Base-by-base conservation (phyloP, 2,329 filamentous ascomycete species). In the Alternaria alternata region DNA sequence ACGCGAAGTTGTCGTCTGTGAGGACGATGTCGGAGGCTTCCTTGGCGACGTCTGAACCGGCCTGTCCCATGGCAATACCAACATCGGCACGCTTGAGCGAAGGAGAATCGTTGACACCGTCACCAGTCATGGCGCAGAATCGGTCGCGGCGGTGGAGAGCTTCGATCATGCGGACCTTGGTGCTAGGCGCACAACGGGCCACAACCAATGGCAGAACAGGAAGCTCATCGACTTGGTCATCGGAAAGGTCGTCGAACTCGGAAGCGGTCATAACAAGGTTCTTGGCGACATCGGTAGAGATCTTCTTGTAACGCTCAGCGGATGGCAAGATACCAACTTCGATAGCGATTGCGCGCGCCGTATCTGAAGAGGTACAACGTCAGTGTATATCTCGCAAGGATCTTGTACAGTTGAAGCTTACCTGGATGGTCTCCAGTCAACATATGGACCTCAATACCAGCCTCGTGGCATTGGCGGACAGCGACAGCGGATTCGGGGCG, bases 151-250 rank as follows among this genome's bases (percentile, higher is more conserved):
- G 88, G 66, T 94, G 91, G 16, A 96, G 86, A 6, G 93, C 92
- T 68, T 94, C 91, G 52, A 96, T 94, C 92, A 96, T 96, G 60
- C 92, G 89, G 5, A 93, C 92, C 80, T 96, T 96, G 39, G 93
- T 96, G 60, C 91, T 88, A 0, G 93, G 93, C 1, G 91, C 91
- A 74, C 92, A 96, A 38, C 93, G 89, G 38, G 93, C 92, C 61
- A 96, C 89, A 8, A 96, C 93, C 1, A 94, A 82, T 3, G 92
- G 92, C 2, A 96, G 81, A 41, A 92, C 87, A 5, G 90, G 88
- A 16, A 96, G 81, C 0, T 84, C 83, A 65, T 92, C 92, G 55
- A 96, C 91, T 75, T 95, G 87, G 0, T 83, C 87, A 47, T 95
- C 90, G 0, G 86, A 86, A 64, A 96, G 83, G 63, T 88, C 88